A percentile compares a stretch with the other conserved stretches of the same genome.
Conservation (phyloP, 768 basidiomycete species). For the Hygrocybe coccinea region DNA sequence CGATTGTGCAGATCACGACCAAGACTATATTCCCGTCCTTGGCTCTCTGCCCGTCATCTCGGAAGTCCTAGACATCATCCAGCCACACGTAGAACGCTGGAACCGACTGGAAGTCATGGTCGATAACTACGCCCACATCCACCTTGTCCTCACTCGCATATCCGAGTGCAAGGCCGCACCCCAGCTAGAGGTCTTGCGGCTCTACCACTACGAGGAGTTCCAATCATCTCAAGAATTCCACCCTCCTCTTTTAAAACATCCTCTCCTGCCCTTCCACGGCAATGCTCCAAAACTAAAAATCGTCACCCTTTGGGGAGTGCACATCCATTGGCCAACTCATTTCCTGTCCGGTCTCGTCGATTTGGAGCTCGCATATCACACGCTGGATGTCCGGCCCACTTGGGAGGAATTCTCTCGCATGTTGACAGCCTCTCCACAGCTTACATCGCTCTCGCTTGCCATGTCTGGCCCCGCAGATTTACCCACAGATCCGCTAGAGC, state of each 20-base stretch:
- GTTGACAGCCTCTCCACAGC: constrained; percentile 47
- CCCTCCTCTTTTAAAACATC: constrained; percentile 36
- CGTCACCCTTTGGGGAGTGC: constrained; percentile 62
- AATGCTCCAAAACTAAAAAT: constrained; percentile 48
- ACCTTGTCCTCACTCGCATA: constrained; percentile 39
- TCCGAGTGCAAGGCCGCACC: constrained; percentile 45
- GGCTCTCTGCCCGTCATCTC: constrained; percentile 30
- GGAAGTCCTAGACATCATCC: constrained; percentile 39
- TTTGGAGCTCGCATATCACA: constrained; percentile 59
- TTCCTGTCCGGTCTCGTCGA: constrained; percentile 45
- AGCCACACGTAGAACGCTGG: constrained; percentile 55
- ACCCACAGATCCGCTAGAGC: constrained; percentile 34
- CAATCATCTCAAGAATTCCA: constrained; percentile 39
- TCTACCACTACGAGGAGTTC: constrained; percentile 54
- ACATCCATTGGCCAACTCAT: constrained; percentile 51
- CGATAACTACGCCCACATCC: constrained; percentile 44
- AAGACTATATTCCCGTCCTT: constrained; percentile 19
- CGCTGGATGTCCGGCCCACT: constrained; percentile 57
- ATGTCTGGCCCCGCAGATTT: constrained; percentile 52
- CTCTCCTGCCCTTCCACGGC: constrained; percentile 49
- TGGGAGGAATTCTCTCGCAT: constrained; percentile 51
- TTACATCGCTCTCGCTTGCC: constrained; percentile 49
- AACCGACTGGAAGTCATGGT: constrained; percentile 44
- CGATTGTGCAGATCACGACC: constrained; percentile 34
- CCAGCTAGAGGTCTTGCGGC: constrained; percentile 48